A percentile compares a stretch with the other conserved stretches of the same genome.
These are phyloP conservation scores for Stereum hirsutum DNA, from an alignment of 1,284 basidiomycete genomes.

Conservation along the genomic window DNA sequence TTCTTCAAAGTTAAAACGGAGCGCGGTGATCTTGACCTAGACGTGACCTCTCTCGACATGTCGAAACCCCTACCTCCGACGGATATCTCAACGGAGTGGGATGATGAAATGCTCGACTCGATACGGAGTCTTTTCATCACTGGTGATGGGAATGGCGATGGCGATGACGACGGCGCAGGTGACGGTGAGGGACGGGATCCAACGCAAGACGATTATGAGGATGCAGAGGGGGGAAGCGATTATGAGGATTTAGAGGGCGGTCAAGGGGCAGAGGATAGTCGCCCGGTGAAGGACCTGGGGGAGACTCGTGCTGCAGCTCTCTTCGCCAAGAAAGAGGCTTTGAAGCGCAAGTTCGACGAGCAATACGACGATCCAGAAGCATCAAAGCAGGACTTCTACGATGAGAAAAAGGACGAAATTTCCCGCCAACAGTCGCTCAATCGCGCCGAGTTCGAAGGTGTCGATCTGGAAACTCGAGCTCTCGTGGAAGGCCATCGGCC, in stretches of 20 bases:
- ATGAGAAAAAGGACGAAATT: conserved; percentile 89
- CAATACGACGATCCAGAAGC: conserved; percentile 89
- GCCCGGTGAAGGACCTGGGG: conserved; percentile 21
- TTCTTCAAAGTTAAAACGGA: conserved; percentile 60
- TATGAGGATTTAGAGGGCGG: conserved; percentile 32
- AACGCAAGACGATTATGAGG: conserved; percentile 33
- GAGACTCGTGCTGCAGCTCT: conserved; percentile 47
- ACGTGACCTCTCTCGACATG: conserved; percentile 63
- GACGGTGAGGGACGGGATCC: too few species aligned
- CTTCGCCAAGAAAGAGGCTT: conserved; percentile 80
- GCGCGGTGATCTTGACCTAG: conserved; percentile 25
- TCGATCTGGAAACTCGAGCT: conserved; percentile 73
- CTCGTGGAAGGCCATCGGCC: conserved; percentile 88
- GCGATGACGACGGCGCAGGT: conserved; percentile 32
- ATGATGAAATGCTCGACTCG: conserved; percentile 78
- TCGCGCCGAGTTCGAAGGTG: conserved; percentile 75
- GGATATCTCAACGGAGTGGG: conserved; percentile 67
- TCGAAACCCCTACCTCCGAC: conserved; percentile 49
- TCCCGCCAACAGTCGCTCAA: conserved; percentile 81
- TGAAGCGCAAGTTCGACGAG: conserved; percentile 95
- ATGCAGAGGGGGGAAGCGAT: conserved; percentile 32
- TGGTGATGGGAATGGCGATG: conserved; percentile 37
- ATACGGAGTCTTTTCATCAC: conserved; percentile 92
- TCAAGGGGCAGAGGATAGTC: conserved; percentile 16
- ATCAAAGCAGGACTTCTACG: conserved; percentile 79